phyloP scores from a whole-genome alignment of 108 stramenopile genomes.

The Bacterosira constricta region DNA sequence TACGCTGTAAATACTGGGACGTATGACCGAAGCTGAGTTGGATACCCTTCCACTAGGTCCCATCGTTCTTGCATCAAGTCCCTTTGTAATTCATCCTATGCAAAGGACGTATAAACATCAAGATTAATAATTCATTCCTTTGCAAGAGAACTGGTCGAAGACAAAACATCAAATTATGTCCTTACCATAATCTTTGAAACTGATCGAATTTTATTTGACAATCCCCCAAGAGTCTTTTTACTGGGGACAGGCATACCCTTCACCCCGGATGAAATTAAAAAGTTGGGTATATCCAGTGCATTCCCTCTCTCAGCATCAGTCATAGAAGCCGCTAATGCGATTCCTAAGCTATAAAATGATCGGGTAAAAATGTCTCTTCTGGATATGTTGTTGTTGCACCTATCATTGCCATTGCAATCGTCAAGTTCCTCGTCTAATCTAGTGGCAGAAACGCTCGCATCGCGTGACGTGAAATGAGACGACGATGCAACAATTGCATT shows the following conservation, averaged over 20 bases:
- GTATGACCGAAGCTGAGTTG: slow-evolving; percentile 73
- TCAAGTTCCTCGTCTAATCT: too few relatives aligned
- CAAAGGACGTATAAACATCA: not conserved
- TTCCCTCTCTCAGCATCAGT: not conserved
- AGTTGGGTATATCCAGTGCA: slow-evolving; percentile 5
- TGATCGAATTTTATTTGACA: slow-evolving; percentile 48
- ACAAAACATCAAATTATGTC: not conserved
- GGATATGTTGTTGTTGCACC: not conserved
- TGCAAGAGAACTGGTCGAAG: not conserved
- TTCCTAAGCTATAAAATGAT: slow-evolving; percentile 7
- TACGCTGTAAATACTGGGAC: slow-evolving; percentile 87
- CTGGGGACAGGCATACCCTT: slow-evolving; percentile 50
- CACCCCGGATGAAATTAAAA: slow-evolving; percentile 5
- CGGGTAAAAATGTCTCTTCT: slow-evolving; percentile 14
- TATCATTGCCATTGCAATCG: too few relatives aligned
- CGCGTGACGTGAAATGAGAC: too few relatives aligned
- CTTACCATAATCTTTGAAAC: slow-evolving; percentile 53
- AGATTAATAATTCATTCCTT: too few relatives aligned
- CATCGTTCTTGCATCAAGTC: slow-evolving; percentile 92
- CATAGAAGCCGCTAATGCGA: not conserved
- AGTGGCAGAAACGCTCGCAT: too few relatives aligned
- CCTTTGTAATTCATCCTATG: slow-evolving; percentile 82
- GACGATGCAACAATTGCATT: too few relatives aligned
- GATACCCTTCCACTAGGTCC: slow-evolving; percentile 78
- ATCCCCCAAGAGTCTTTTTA: slow-evolving; percentile 43